Base-by-base conservation (phyloP, 1,284 basidiomycete genomes). In the Papiliotrema terrestris region DNA sequence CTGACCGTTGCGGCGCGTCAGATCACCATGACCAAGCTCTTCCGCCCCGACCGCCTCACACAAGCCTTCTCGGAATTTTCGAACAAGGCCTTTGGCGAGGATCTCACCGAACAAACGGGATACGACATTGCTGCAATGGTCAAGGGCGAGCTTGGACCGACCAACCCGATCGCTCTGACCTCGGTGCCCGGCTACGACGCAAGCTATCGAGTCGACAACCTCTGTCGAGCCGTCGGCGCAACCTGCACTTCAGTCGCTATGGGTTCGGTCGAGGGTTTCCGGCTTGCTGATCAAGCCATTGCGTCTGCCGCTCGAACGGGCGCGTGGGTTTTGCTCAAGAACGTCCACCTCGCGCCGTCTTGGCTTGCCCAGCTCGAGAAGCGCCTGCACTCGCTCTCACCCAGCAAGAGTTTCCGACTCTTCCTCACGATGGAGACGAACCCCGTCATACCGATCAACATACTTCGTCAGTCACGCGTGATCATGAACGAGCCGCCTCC, bases 241-340 rank as follows among this genome's bases (percentile, higher is more conserved):
- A 84, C 85, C 29, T 94, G 90, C 58, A 81, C 85, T 0, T 89
- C 91, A 1, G 89, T 97, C 17, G 94, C 94, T 13, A 96, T 98
- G 91, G 94, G 94, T n/a, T 96, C 93, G 1, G 89, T 92, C 62
- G 94, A 98, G 81, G 93, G 94, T n/a, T 94, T 91, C 75, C 84
- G 84, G 8, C 81, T 92, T 2, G 94, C 94, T 5, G 94, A 98
- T 68, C 91, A 95, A 73, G 92, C 92, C 2, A 96, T 98, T 60
- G 87, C 89, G 20, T 78, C 86, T 22, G 93, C 93, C 23, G 89
- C 91, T 15, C 84, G 93, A 20, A 89, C 91, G 72, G 94, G 94
- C 8, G 83, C 87, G 14, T 95, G 92, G 92, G 93, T 97, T 1
- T 80, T 97, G 45, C 83, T 96, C 58, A 97, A 97, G 80, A 98